Conservation (phyloP, 164 flowering plant species). For the Piper betle region DNA sequence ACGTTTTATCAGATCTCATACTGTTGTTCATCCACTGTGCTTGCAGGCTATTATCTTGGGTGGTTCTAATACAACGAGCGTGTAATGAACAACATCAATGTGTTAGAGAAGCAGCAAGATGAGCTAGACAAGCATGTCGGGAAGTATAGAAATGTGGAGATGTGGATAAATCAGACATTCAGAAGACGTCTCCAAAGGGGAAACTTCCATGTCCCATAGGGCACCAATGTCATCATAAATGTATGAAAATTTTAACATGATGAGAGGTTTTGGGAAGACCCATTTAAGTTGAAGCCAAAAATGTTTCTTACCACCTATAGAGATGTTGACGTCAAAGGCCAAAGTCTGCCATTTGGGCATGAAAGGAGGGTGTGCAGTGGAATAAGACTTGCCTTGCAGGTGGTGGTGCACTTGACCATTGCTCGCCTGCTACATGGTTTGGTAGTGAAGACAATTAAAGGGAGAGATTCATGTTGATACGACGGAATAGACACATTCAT, state of each 20-base stretch:
- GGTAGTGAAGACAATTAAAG: slow-evolving; percentile 2
- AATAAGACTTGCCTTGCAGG: slow-evolving; percentile 7
- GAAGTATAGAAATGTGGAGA: slow-evolving; percentile 14
- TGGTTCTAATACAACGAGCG: slow-evolving; percentile 13
- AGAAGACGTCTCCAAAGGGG: not conserved
- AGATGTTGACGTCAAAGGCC: slow-evolving; percentile 10
- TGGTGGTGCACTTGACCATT: slow-evolving; percentile 11
- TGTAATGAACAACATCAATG: slow-evolving; percentile 12
- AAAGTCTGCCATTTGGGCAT: slow-evolving; percentile 16
- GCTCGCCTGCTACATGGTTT: slow-evolving; percentile 22
- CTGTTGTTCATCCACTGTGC: not conserved
- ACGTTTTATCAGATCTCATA: too few species aligned
- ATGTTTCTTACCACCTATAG: too few species aligned
- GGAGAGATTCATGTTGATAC: not conserved
- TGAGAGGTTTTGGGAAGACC: too few species aligned
- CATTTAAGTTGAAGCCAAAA: too few species aligned
- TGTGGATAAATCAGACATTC: slow-evolving; percentile 19
- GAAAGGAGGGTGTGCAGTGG: slow-evolving; percentile 24
- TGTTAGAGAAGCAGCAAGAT: slow-evolving; percentile 11
- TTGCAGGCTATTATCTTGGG: slow-evolving; percentile 10
- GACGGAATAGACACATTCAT: too few species aligned
- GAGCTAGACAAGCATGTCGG: slow-evolving; percentile 18
- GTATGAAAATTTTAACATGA: too few species aligned
- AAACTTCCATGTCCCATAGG: too few species aligned
- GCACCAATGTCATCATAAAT: too few species aligned